Base-by-base conservation (phyloP, 2,329 filamentous ascomycete species). In the Colletotrichum godetiae region DNA sequence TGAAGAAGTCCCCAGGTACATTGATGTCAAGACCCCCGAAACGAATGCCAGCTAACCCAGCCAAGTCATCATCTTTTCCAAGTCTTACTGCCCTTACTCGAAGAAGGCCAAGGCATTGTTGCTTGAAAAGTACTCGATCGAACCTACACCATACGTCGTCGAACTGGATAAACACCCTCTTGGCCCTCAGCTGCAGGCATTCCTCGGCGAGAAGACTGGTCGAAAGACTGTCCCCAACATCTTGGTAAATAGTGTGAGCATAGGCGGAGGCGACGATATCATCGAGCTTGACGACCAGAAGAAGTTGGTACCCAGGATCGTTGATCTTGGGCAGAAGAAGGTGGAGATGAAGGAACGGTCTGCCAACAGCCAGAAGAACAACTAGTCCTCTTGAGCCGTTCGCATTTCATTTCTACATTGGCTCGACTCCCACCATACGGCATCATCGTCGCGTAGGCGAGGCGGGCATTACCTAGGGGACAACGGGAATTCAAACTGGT, bases 61-160 rank as follows among this genome's bases (percentile, higher is more conserved):
- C 11, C 13, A 33, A 97, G 95, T 98, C 73, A 94, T 98, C 81
- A 94, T 99, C 78, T 98, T 98, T 86, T 98, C 95, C 76, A 98
- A 99, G 84, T 91, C 93, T 1, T 98, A 96, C 84, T 99, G 97
- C 82, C 95, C 93, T 0, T 92, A 90, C 84, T 98, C 95, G 64
- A 93, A 92, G 80, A 92, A 91, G 77, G 97, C 97, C 58, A 99
- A 99, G 84, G 87, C 88, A 56, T 89, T 98, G 68, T 89, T 99
- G 53, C 90, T 98, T 55, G 91, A 95, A 27, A 92, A 93, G 78
- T 98, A 98, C 86, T 87, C 86, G 67, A 97, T 99, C 80, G 89
- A 91, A 0, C 97, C 97, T 0, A 84, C 90, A 12, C 97, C 97
- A 0, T 93, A 92, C 79, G 93, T 99, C 8, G 95, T 98, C 64